These are phyloP conservation scores for Silene coronaria DNA, from an alignment of 179 eudicot species.

Conservation along the genomic window DNA sequence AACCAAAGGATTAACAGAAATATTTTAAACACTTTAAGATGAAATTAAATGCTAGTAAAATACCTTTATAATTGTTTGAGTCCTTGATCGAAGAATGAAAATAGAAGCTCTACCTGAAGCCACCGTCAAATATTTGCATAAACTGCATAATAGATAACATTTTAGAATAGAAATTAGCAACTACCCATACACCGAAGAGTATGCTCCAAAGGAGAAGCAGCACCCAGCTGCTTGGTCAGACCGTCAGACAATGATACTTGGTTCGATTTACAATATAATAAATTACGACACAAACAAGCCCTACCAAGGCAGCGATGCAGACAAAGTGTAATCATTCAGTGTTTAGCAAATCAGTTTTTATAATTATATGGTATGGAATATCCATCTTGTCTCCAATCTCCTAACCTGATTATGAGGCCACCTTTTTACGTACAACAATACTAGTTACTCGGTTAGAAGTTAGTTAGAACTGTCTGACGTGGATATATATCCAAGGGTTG, in stretches of 20 bases:
- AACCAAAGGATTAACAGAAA: slow-evolving; percentile 14
- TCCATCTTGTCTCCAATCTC: background rate
- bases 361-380: background rate
- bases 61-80: slow-evolving; percentile 56
- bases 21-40: background rate
- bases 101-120: slow-evolving; percentile 86
- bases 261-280: background rate
- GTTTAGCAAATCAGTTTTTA: background rate
- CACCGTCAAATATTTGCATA: slow-evolving; percentile 82
- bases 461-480: background rate
- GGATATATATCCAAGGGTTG: background rate
- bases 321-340: background rate
- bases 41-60: slow-evolving; percentile 1
- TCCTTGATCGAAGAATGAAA: slow-evolving; percentile 49
- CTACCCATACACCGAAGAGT: background rate
- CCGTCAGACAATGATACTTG: background rate
- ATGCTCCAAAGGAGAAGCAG: slow-evolving; percentile 9
- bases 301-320: background rate
- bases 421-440: background rate
- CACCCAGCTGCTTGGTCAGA: background rate
- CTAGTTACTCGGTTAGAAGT: background rate
- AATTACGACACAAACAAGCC: background rate
- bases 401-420: background rate
- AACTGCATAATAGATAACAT: slow-evolving; percentile 34
- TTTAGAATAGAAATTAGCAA: background rate